Evolutionary conservation across 1,284 basidiomycete genomes (phyloP), one percentile per base, ranked within the genome.

Genomic region (Cryptococcus floricola): DNA sequence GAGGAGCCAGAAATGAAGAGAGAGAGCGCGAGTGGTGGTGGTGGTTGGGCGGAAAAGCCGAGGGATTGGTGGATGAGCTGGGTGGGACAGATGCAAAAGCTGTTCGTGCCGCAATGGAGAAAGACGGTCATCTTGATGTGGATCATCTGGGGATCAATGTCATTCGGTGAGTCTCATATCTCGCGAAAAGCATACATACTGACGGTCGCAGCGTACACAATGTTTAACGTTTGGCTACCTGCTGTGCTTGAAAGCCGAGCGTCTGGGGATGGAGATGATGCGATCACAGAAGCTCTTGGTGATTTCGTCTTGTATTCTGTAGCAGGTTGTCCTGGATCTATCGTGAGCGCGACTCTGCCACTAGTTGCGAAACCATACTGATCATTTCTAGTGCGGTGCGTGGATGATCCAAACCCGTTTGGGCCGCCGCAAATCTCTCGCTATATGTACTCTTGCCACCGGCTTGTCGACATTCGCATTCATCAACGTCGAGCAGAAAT

Each of bases 171-270:
- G 86, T 76, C 23, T 12, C 34, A 47, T 31, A 28, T 25, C 48
- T 25, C 27, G 10, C 44, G 13, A 34, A 34, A 34, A 34, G 31
- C 1, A 34, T 34, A 1, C 5, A 34, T 49, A 9, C 25, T 38
- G 7, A 27, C 19, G 10, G 60, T 59, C 50, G 50, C 68, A 87
- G 91, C 86, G 2, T 93, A 86, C 69, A 97, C 91, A 7, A 95
- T 95, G 86, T 98, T 98, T 79, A 98, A 98, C 69, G 92, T 96
- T 13, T 98, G 88, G 75, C 81, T 97, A 19, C 95, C 95, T 0
- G 92, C 92, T 67, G 81, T 95, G 14, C 79, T 98, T 31, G 93
- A 77, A 18, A 68, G 67, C 34, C 68, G 69, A 0, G 70, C 68
- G 12, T 64, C 66, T 6, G 69, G 66, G 2, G 65, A 66, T 28